These are phyloP conservation scores for Candida maris DNA, from an alignment of 805 yeast species.

Conservation along the genomic window DNA sequence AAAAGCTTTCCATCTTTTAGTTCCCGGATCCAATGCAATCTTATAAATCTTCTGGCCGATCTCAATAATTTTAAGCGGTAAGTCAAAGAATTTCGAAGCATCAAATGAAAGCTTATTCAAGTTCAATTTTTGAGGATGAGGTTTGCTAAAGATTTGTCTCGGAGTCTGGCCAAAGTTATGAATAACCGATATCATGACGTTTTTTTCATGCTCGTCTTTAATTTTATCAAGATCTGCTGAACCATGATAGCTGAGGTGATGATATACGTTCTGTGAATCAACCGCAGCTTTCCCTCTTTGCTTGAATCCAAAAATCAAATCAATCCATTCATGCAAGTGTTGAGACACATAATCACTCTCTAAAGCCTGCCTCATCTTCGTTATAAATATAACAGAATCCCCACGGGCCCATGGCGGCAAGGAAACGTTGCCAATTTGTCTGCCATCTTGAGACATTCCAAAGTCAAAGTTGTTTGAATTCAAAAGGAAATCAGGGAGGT, in stretches of 20 bases:
- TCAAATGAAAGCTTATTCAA: constrained; percentile 37
- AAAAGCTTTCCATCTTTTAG: constrained; percentile 50
- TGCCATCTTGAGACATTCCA: constrained; percentile 65
- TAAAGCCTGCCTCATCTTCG: constrained; percentile 74
- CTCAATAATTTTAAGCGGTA: constrained; percentile 42
- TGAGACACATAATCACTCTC: constrained; percentile 79
- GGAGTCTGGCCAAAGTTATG: constrained; percentile 95
- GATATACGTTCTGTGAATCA: constrained; percentile 69
- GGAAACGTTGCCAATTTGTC: constrained; percentile 53
- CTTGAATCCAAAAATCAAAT: constrained; percentile 74
- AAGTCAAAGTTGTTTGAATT: constrained; percentile 67
- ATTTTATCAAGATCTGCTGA: constrained; percentile 74
- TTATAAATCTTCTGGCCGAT: constrained; percentile 38
- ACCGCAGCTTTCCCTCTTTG: constrained; percentile 73
- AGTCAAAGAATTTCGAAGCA: constrained; percentile 25
- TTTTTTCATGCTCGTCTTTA: constrained; percentile 66
- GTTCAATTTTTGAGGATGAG: constrained; percentile 55
- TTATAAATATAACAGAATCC: constrained; percentile 70
- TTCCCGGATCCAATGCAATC: constrained; percentile 41
- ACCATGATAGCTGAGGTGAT: constrained; percentile 80
- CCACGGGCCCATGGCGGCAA: constrained; percentile 83
- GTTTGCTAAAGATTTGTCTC: constrained; percentile 58
- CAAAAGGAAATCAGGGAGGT: constrained; percentile 69
- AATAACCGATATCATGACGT: constrained; percentile 78
- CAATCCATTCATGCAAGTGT: constrained; percentile 80